Evolutionary conservation across 257 asterid species (phyloP), one percentile per base, ranked within the genome.

Genomic region (Agastache rugosa): DNA sequence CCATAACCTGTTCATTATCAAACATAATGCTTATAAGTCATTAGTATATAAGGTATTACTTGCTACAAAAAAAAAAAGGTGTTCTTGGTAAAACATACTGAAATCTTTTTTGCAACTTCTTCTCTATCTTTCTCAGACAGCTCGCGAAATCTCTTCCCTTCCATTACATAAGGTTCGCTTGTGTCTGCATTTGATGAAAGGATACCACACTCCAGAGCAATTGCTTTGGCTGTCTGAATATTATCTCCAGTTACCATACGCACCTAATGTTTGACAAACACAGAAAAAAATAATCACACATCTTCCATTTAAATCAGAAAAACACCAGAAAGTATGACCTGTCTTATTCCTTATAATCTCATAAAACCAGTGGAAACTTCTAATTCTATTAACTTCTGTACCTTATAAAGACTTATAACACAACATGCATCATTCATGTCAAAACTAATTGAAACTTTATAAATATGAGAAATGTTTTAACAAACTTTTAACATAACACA

Each of bases 221-320:
- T 91, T 75, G 97, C 98, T 85, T 87, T 91, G 68, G 98, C 98
- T 78, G 97, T 94, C 81, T 90, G 97, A 80, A 91, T 85, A 77
- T 88, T 94, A 71, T 94, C 97, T 79, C 98, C 97, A 42, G 98
- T 94, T 39, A 94, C 98, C 98, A 91, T 94, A 76, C 97, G 90
- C 83, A 91, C 98, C 97, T 93, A 81, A 66, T 45, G 67, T 62
- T 80, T 69, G 34, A 55, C 81, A 77, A 70, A 63, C 58, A 45
- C 44, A 65, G 44, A 60, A 44, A 72, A 15, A 34, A 62, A 64
- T 72, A 8, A 39, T 39, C 9, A 42, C 63, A 69, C 3, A 37
- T 63, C 54, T 35, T 37, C 23, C 34, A 45, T 56, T 45, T 61
- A 61, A 1, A 69, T 75, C 60, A 61, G 60, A 29, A 72, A 59